Evolutionary conservation across 2,329 filamentous ascomycete species (phyloP), one percentile per base, ranked within the genome.

Genomic region (Penicillium sp.): DNA sequence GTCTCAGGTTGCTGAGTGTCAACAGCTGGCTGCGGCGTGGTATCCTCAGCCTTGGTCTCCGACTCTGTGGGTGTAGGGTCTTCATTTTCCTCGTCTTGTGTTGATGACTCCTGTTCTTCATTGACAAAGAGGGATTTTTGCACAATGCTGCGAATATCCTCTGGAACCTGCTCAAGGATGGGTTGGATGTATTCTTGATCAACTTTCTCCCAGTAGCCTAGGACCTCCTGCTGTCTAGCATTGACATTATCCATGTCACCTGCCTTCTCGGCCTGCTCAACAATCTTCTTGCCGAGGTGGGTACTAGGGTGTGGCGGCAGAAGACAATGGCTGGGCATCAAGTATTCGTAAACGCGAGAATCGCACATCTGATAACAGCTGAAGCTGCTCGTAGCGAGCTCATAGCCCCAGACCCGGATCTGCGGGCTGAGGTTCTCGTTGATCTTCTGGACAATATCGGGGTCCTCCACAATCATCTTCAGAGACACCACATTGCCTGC

Each of bases 321-420:
- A 65, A 99, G 90, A 55, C 90, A 91, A 75, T 98, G 92, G 43
- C 90, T 95, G 2, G 95, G 95, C 74, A 99, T 90, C 52, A 99
- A 81, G 72, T 99, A 99, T 78, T 99, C 95, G 77, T 99, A 99
- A 82, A 93, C 96, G 65, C 95, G 84, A 26, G 92, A 96, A 75
- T 99, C 95, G 76, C 93, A 97, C 55, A 90, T 85, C 71, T 96
- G 90, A 76, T 99, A 99, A 76, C 90, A 93, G 75, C 90, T 97
- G 80, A 98, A 99, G 64, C 87, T 86, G 63, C 93, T 93, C 71
- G 89, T 93, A 1, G 93, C 96, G 51, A 91, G 83, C 74, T 96
- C 87, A 60, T 96, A 91, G 3, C 91, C 95, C 95, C 95, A 99
- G 3, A 99, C 84, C 51, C 95, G 86, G 63, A 99, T 99, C 78